Base-by-base conservation (phyloP, 805 yeast species). In the Helenozyma rhizophorensis region DNA sequence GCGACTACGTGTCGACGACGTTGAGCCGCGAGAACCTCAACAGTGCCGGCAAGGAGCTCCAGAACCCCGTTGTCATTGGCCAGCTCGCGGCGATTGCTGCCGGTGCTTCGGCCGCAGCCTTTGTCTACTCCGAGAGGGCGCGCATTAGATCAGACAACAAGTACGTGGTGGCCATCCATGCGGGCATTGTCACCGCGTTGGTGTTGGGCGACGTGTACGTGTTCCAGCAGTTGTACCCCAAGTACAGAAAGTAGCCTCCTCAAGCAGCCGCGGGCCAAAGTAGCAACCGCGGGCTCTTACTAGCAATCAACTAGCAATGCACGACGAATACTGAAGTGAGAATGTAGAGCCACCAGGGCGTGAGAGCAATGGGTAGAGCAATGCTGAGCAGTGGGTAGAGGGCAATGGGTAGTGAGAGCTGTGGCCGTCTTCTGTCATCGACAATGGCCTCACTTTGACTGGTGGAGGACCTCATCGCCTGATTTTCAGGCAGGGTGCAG, bases 1-100 rank as follows among this genome's bases (percentile, higher is more conserved):
- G 45, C 14, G 33, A 42, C 10, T 42, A 36, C 21, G 43, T 45
- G 21, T 22, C 33, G 14, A 31, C 47, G 15, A 33, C 31, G 13
- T 13, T 42, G 22, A 32, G 47, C 30, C 26, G 47, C 6, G 36
- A 35, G 19, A 35, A 39, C 9, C 47, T 48, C 6, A 32, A 44
- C 12, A 43, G 40, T 24, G 48, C 60, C 13, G 39, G 33, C 22
- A 37, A 39, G 16, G 83, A 77, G 52, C 62, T 78, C 42, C 66
- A 76, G 48, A 78, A 79, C 60, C 85, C 85, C 0, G 81, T 73
- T 4, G 81, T 79, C 28, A 58, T 72, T 13, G 54, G 74, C 21
- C 83, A 78, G 54, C 56, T 70, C 3, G 61, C 74, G 12, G 62
- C 75, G 26, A 68, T 75, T 19, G 50, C 68, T 6, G 68, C 73